Evolutionary conservation across 225 moss, liverwort and hornwort species (phyloP).

Genomic region (Pseudisothecium myosuroides): DNA sequence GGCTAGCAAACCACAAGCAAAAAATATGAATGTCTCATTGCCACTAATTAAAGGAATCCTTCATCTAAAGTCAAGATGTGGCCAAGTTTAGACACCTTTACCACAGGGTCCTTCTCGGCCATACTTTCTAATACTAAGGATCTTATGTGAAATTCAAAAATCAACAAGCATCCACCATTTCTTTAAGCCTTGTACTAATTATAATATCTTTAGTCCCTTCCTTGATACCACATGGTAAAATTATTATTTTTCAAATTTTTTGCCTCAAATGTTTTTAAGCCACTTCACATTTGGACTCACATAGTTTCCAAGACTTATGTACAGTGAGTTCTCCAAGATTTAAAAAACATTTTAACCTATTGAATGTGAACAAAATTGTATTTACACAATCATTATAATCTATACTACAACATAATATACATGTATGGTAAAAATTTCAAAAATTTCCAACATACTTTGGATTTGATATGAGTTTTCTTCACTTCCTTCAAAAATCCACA

Average conservation of each 20-base stretch:
- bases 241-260: neutral
- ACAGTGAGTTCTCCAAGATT: accelerated
- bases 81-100: neutral
- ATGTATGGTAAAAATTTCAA: neutral
- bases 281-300: neutral
- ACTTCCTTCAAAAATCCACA: neutral
- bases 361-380: neutral
- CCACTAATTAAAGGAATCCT: neutral
- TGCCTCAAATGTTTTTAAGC: neutral
- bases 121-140: too few species aligned
- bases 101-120: accelerated
- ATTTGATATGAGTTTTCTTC: neutral
- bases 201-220: neutral
- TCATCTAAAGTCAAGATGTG: neutral
- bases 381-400: neutral
- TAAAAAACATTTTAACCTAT: too few species aligned
- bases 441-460: neutral
- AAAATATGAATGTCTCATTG: accelerated
- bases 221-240: neutral
- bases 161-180: neutral
- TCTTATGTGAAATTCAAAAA: neutral
- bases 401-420: neutral
- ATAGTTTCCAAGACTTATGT: accelerated
- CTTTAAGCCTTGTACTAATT: neutral
- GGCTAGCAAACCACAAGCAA: neutral